A percentile compares a stretch with the other conserved stretches of the same genome.
phyloP scores from a whole-genome alignment of 257 asterid species.

The Nicotiana sylvestris region DNA sequence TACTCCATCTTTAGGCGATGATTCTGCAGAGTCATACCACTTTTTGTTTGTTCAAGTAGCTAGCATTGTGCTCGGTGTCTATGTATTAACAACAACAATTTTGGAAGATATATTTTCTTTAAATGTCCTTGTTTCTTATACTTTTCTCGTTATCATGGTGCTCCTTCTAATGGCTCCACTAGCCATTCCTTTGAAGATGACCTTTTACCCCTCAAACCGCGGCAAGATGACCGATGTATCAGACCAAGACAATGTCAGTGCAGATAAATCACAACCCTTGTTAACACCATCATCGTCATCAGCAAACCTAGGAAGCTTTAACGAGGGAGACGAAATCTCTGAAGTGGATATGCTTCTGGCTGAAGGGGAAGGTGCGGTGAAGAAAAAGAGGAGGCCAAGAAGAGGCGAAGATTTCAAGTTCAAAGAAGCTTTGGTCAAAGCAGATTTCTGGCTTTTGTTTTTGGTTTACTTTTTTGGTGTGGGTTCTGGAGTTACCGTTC shows the following conservation, averaged over 20 bases:
- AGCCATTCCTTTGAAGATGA: constrained; percentile 64
- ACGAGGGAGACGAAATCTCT: constrained; percentile 29
- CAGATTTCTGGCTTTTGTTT: constrained; percentile 77
- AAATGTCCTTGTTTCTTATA: constrained; percentile 28
- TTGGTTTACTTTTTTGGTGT: constrained; percentile 64
- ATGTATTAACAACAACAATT: constrained; percentile 49
- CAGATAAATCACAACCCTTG: constrained; percentile 35
- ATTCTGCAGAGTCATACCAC: constrained; percentile 46
- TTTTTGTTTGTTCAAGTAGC: constrained; percentile 58
- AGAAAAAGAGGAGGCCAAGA: constrained; percentile 55
- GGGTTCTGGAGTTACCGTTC: constrained; percentile 71
- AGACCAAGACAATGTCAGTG: constrained; percentile 10
- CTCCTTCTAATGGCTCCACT: constrained; percentile 66
- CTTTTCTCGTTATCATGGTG: constrained; percentile 43
- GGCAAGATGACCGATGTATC: constrained; percentile 19
- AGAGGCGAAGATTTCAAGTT: constrained; percentile 66
- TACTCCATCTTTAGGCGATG: constrained; percentile 55
- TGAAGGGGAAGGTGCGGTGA: constrained; percentile 55
- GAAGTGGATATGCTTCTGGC: constrained; percentile 63
- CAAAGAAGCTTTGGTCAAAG: constrained; percentile 55
- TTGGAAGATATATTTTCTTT: constrained; percentile 32
- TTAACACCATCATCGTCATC: constrained; percentile 35
- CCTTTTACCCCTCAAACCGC: constrained; percentile 41
- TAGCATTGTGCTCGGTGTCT: constrained; percentile 55
- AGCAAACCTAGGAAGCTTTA: constrained; percentile 26